phyloP scores from a whole-genome alignment of 257 asterid species.

The Coffea eugenioides region DNA sequence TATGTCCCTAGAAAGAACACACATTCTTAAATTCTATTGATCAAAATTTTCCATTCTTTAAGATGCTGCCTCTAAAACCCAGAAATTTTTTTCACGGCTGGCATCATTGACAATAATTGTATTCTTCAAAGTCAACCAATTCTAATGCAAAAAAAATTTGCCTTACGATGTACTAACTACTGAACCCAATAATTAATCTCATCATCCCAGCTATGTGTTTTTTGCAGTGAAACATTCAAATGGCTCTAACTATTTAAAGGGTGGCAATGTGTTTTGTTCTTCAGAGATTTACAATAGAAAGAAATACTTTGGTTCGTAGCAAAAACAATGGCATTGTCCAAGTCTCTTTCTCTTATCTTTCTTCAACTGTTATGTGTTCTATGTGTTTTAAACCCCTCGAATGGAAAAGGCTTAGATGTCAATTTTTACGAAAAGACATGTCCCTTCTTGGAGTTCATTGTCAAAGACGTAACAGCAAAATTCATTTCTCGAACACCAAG shows the following conservation, averaged over 20 bases:
- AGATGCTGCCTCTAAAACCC: neutral
- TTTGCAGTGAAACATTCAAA: neutral
- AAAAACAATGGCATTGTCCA: constrained; percentile 27
- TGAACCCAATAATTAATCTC: neutral
- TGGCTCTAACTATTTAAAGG: constrained; percentile 7
- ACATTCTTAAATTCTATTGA: too few relatives aligned
- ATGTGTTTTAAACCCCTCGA: constrained; percentile 10
- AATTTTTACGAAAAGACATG: constrained; percentile 54
- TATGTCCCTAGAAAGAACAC: too few relatives aligned
- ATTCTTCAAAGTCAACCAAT: neutral
- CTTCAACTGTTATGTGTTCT: constrained; percentile 12
- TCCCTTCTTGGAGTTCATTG: constrained; percentile 45
- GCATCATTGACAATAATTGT: too few relatives aligned
- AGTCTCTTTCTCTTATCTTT: constrained; percentile 23
- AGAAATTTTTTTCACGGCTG: neutral
- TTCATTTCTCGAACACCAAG: constrained; percentile 42
- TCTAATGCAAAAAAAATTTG: neutral
- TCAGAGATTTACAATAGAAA: neutral
- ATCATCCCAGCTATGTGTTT: neutral
- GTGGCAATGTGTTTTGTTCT: neutral
- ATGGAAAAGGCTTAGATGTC: constrained; percentile 37
- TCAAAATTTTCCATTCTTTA: neutral
- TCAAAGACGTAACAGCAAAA: constrained; percentile 21
- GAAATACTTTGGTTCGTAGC: too few relatives aligned
- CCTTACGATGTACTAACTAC: neutral